Conservation (phyloP, 2,329 filamentous ascomycete genomes). For the Beauveria brongniartii region DNA sequence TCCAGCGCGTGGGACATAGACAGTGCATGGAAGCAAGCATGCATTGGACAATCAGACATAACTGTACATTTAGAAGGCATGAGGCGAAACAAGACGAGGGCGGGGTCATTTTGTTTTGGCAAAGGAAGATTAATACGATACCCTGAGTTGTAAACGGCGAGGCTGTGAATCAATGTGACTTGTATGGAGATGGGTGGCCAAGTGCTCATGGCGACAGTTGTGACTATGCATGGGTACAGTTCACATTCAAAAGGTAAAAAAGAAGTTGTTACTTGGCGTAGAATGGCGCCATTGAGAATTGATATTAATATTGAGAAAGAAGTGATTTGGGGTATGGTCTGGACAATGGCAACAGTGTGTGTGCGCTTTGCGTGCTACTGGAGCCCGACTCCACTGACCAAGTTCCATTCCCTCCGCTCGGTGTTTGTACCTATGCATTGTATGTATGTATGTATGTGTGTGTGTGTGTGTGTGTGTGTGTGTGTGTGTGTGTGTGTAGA, state of each 20-base stretch:
- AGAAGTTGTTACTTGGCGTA: not conserved
- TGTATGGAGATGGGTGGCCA: not conserved
- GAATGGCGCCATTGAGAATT: not conserved
- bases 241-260: not conserved
- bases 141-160: not conserved
- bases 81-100: not conserved
- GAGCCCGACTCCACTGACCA: not conserved
- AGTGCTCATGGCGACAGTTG: not conserved
- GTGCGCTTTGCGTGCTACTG: slow-evolving; percentile 5
- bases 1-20: not conserved
- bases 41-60: not conserved
- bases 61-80: slow-evolving; percentile 4
- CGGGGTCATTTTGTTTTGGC: slow-evolving; percentile 2
- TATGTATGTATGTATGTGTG: not conserved
- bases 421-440: not conserved
- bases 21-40: not conserved
- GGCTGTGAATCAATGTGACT: not conserved
- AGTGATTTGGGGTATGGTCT: not conserved
- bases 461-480: not conserved
- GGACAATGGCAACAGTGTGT: not conserved
- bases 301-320: not conserved
- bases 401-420: not conserved
- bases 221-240: too few species aligned
- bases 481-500: slow-evolving; percentile 1
- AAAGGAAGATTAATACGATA: not conserved